Percentiles rank a stretch among this genome's conserved stretches.
Conservation (phyloP, 306 rosid genomes). For the Quercus agrifolia region DNA sequence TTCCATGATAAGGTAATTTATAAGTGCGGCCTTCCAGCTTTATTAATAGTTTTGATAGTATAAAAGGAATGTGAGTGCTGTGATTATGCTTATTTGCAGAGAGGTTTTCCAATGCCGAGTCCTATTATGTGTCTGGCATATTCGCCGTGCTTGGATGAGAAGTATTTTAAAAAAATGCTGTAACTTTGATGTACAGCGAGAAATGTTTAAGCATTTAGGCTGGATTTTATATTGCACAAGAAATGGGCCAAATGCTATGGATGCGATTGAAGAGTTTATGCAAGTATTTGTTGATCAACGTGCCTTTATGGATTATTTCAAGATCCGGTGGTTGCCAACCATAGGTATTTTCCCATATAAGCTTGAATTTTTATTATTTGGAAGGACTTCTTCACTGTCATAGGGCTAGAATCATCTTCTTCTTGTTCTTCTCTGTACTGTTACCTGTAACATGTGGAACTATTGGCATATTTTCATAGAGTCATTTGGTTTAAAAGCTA, state of each 20-base stretch:
- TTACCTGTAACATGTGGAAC: no score
- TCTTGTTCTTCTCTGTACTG: background rate
- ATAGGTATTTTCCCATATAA: conserved; percentile 48
- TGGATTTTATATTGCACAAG: conserved; percentile 63
- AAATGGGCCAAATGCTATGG: conserved; percentile 52
- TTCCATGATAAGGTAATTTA: conserved; percentile 54
- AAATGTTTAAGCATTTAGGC: conserved; percentile 63
- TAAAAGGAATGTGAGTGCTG: conserved; percentile 4
- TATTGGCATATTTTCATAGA: no score
- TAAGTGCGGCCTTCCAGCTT: background rate
- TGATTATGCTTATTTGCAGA: conserved; percentile 44
- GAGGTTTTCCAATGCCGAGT: conserved; percentile 71
- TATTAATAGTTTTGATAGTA: background rate
- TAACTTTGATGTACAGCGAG: conserved; percentile 61
- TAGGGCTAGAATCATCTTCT: conserved; percentile 1
- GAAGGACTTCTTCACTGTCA: conserved; percentile 7
- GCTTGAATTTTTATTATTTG: conserved; percentile 12
- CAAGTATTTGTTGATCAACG: conserved; percentile 78
- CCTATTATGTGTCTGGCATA: conserved; percentile 63
- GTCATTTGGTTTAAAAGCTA: no score
- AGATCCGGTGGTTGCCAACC: conserved; percentile 53
- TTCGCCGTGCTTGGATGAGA: conserved; percentile 69
- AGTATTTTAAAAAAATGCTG: conserved; percentile 55
- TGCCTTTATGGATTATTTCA: conserved; percentile 67
- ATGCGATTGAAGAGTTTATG: conserved; percentile 69